Evolutionary conservation across 73 alveolate genomes (phyloP).

Genomic region (Paramecium sexaurelia): DNA sequence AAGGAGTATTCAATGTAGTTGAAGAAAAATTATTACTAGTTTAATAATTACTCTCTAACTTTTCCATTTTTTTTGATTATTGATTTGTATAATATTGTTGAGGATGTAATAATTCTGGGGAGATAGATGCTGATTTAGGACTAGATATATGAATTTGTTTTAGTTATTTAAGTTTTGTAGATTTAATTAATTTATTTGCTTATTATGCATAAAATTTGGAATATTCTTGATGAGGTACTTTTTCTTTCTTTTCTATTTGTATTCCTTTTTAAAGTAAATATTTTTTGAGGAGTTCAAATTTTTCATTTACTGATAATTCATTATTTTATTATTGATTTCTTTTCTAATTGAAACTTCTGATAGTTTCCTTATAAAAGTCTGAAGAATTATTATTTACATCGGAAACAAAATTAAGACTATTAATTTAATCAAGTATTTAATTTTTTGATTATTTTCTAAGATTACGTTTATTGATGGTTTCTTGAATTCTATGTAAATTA

Average conservation of each 20-base stretch:
- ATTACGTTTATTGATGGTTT: not conserved
- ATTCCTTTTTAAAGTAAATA: not conserved
- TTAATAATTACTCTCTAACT: not conserved
- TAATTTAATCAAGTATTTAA: not conserved
- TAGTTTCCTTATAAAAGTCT: not conserved
- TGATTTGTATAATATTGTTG: not conserved
- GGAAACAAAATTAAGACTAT: not conserved
- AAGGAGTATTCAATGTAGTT: not conserved
- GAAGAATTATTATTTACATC: not conserved
- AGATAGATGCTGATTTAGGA: not conserved
- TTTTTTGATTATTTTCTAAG: not conserved
- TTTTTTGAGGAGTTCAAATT: not conserved
- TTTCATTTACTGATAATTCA: not conserved
- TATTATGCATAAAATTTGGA: constrained; percentile 1
- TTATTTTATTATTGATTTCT: not conserved
- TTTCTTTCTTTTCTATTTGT: not conserved
- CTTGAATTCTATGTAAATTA: not conserved
- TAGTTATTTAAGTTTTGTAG: not conserved
- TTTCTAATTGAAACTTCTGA: not conserved
- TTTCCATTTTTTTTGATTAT: not conserved
- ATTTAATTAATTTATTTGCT: constrained; percentile 2
- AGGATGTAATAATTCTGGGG: not conserved
- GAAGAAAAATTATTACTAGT: not conserved
- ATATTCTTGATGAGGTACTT: constrained; percentile 13
- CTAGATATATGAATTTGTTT: not conserved